Evolutionary conservation across 2,329 filamentous ascomycete species (phyloP).

Genomic region (Colletotrichum tabaci): DNA sequence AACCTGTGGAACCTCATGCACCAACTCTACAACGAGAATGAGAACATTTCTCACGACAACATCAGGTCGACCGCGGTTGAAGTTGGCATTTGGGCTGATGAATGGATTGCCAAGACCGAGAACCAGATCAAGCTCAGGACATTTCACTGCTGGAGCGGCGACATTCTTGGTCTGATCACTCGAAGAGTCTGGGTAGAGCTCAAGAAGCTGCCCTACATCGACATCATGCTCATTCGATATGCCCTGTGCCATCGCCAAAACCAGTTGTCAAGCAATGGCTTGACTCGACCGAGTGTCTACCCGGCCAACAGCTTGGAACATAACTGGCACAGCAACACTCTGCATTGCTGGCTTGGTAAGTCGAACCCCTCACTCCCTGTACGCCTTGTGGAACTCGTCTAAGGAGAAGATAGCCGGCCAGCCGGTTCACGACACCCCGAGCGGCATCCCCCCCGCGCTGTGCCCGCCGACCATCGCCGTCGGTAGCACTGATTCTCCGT

Average conservation of each 20-base stretch:
- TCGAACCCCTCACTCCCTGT: not conserved
- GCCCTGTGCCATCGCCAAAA: conserved; percentile 53
- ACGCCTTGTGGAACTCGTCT: not conserved
- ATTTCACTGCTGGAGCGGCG: conserved; percentile 40
- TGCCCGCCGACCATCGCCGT: not conserved
- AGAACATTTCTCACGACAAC: conserved; percentile 49
- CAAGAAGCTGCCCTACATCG: conserved; percentile 50
- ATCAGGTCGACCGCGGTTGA: conserved; percentile 46
- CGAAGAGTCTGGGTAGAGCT: conserved; percentile 48
- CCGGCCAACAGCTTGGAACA: conserved; percentile 46
- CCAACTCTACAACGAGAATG: conserved; percentile 58
- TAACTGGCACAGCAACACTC: conserved; percentile 46
- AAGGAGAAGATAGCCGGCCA: conserved; percentile 16
- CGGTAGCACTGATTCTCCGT: not conserved
- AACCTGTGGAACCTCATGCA: conserved; percentile 65
- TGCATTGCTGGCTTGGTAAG: conserved; percentile 58
- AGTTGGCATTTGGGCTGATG: conserved; percentile 55
- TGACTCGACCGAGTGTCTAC: not conserved
- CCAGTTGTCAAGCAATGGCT: conserved; percentile 39
- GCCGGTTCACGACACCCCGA: conserved; percentile 13
- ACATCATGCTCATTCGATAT: conserved; percentile 49
- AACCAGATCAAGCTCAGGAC: conserved; percentile 54
- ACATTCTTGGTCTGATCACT: conserved; percentile 49
- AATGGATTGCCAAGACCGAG: conserved; percentile 50
- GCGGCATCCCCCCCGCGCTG: conserved; percentile 15